Base-by-base conservation (phyloP, 371 early-diverging fungal species). In the Zychaea mexicana region DNA sequence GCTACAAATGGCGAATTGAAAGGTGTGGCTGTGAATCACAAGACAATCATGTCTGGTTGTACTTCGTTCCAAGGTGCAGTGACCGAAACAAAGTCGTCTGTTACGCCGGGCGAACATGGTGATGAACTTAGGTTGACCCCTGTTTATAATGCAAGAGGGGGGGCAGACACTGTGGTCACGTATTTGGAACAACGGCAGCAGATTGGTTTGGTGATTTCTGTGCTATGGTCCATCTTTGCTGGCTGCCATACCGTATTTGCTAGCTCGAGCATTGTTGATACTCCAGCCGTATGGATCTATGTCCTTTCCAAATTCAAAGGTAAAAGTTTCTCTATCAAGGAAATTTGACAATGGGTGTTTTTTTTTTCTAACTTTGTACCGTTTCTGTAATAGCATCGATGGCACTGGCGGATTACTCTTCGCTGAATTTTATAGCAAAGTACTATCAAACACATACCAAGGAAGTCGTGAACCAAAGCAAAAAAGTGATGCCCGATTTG, bases 121-220 rank as follows among this genome's bases (percentile, higher is more conserved):
- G 59, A 52, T 10, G 61, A 47, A 27, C 9, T 33, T 3, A 31
- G 15, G 17, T 3, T 61, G 13, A 31, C 57, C 7, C 69, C 73
- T 15, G 55, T 61, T 9, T 47, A 54, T 28, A 65, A 69, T 58
- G 53, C 65, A 26, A 57, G 49, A 49, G 49, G 59, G 15, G 63
- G 69, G 4, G 39, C 64, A 26, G 88, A 89, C 19, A 80, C 78
- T 3, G 74, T 92, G 10, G 70, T 92, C 38, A 82, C 76, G 5
- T 86, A 87, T 70, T 79, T 93, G 36, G 96, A 95, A 64, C 93
- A 94, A 5, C 81, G 96, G 17, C 93, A 92, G 61, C 93, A 94
- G 67, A 77, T 92, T 38, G 96, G 96, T 1, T 72, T 95, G 22
- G 76, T 91, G 4, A 63, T 89, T 8, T 86, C 91, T 27, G 84